phyloP scores from a whole-genome alignment of 257 asterid species.

The Lycium ferocissimum region DNA sequence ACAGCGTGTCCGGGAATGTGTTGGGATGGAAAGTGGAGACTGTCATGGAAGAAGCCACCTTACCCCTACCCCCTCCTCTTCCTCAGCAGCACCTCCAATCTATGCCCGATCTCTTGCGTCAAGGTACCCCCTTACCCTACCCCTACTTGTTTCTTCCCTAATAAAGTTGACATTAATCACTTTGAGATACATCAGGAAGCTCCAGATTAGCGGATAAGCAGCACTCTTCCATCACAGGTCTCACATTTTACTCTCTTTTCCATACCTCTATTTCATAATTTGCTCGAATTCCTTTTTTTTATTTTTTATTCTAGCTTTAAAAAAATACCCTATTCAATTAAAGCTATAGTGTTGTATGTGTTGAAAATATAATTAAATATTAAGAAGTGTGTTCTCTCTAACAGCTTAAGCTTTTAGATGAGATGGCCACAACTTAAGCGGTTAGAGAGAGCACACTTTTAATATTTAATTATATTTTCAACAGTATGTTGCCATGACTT shows the following conservation, averaged over 20 bases:
- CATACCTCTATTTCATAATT: not conserved
- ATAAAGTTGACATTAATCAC: not conserved
- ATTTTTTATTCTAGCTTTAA: not conserved
- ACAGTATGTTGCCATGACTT: too few relatives aligned
- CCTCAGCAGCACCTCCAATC: slow-evolving; percentile 69
- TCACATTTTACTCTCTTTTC: not conserved
- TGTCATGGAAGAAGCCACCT: slow-evolving; percentile 36
- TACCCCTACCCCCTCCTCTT: slow-evolving; percentile 35
- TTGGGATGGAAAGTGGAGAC: slow-evolving; percentile 70
- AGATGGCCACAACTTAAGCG: too few relatives aligned
- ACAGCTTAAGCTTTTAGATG: too few relatives aligned
- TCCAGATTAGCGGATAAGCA: slow-evolving; percentile 63
- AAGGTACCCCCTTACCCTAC: slow-evolving; percentile 49
- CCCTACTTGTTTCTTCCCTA: not conserved
- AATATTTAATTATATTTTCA: too few relatives aligned
- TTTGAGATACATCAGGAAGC: slow-evolving; percentile 48
- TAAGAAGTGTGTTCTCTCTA: too few relatives aligned
- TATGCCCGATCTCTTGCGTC: slow-evolving; percentile 82
- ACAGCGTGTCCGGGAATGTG: slow-evolving; percentile 55
- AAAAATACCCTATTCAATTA: not conserved
- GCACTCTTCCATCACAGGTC: slow-evolving; percentile 48
- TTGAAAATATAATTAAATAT: too few relatives aligned
- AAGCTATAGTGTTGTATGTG: too few relatives aligned
- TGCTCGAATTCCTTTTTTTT: not conserved
- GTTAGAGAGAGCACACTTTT: too few relatives aligned